Conservation (phyloP, 2,329 filamentous ascomycete species). For the Xylaria sp. region DNA sequence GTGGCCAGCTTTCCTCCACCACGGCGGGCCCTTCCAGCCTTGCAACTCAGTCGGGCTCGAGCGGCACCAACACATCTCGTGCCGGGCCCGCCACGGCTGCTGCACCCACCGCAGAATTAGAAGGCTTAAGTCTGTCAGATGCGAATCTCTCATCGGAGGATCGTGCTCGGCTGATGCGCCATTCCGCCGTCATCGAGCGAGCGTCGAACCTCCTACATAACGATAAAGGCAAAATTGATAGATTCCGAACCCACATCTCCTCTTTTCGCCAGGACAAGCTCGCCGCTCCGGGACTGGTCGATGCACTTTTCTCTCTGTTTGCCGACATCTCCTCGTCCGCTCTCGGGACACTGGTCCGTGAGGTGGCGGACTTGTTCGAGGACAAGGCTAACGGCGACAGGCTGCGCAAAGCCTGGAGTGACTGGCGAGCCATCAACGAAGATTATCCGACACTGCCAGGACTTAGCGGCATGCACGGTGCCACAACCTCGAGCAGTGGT, state of each 20-base stretch:
- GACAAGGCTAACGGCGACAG: slow-evolving; percentile 77
- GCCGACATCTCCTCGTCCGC: slow-evolving; percentile 80
- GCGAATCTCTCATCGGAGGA: slow-evolving; percentile 76
- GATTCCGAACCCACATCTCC: slow-evolving; percentile 84
- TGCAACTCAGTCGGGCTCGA: slow-evolving; percentile 44
- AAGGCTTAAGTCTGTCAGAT: slow-evolving; percentile 63
- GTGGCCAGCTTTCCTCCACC: slow-evolving; percentile 77
- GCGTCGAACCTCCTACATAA: slow-evolving; percentile 84
- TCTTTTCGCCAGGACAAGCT: slow-evolving; percentile 77
- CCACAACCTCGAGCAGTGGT: slow-evolving; percentile 65
- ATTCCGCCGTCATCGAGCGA: slow-evolving; percentile 86
- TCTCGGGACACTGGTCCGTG: slow-evolving; percentile 88
- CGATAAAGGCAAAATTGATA: slow-evolving; percentile 76
- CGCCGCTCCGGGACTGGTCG: slow-evolving; percentile 80
- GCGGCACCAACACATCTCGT: slow-evolving; percentile 35
- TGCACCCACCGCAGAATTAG: slow-evolving; percentile 53
- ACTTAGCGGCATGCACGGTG: slow-evolving; percentile 73
- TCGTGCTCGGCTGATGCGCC: slow-evolving; percentile 81
- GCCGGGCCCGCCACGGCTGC: slow-evolving; percentile 44
- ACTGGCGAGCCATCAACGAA: slow-evolving; percentile 96
- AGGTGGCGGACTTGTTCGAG: slow-evolving; percentile 93
- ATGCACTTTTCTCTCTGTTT: slow-evolving; percentile 88
- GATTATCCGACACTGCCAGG: slow-evolving; percentile 92
- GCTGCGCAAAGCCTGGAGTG: slow-evolving; percentile 87
- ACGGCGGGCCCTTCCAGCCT: slow-evolving; percentile 59